These are phyloP conservation scores for Epichloe gansuensis DNA, from an alignment of 2,329 filamentous ascomycete species.

Conservation along the genomic window DNA sequence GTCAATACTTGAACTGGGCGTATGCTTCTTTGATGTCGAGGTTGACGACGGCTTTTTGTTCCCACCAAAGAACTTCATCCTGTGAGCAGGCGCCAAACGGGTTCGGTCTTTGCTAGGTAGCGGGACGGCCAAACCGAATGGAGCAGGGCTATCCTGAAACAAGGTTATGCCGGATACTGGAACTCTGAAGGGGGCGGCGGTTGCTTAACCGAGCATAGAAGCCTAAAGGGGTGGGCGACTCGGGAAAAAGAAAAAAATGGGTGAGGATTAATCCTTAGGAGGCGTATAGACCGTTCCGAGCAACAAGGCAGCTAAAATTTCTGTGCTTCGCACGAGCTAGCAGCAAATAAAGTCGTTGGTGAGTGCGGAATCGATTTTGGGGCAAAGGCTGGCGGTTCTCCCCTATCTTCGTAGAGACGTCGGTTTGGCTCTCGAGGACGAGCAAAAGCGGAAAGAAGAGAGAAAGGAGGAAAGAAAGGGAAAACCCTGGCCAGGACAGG, in stretches of 20 bases:
- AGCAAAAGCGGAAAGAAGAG: not conserved
- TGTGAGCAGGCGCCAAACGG: slow-evolving; percentile 13
- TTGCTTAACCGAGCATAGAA: slow-evolving; percentile 19
- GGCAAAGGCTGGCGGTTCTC: not conserved
- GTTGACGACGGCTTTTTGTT: slow-evolving; percentile 26
- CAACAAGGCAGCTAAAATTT: not conserved
- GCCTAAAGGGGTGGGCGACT: slow-evolving; percentile 5
- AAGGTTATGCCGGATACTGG: slow-evolving; percentile 28
- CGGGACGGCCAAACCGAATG: slow-evolving; percentile 11
- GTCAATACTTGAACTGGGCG: slow-evolving; percentile 22
- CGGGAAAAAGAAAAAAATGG: not conserved
- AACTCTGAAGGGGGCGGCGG: slow-evolving; percentile 9
- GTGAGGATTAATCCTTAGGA: not conserved
- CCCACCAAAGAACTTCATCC: slow-evolving; percentile 39
- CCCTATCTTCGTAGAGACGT: not conserved
- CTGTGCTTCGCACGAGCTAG: not conserved
- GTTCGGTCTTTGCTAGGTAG: not conserved
- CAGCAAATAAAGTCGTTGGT: not conserved
- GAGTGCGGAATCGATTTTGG: not conserved
- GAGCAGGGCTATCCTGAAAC: slow-evolving; percentile 23
- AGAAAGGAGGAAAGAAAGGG: not conserved
- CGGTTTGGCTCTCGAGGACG: not conserved
- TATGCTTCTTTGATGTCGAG: slow-evolving; percentile 26
- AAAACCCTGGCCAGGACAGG: not conserved
- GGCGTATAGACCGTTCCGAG: slow-evolving; percentile 5